These are phyloP conservation scores for Phytophthora nicotianae DNA, from an alignment of 352 stramenopile species.

Conservation along the genomic window DNA sequence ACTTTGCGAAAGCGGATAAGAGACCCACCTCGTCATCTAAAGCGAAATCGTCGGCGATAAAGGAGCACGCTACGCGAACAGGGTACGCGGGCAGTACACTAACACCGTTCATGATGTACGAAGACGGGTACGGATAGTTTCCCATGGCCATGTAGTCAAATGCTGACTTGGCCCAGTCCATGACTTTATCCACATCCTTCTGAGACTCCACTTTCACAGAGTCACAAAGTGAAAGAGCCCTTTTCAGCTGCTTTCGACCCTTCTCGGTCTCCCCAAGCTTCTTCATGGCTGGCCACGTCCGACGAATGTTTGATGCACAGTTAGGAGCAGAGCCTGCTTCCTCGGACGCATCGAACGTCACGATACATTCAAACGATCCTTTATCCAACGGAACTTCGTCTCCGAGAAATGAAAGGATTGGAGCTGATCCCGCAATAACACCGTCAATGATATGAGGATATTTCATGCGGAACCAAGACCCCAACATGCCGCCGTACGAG, in stretches of 20 bases:
- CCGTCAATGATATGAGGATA: constrained; percentile 79
- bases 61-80: constrained; percentile 85
- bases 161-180: constrained; percentile 72
- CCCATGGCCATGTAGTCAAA: constrained; percentile 96
- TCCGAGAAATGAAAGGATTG: constrained; percentile 59
- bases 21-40: constrained; percentile 40
- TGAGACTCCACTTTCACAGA: constrained; percentile 43
- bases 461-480: constrained; percentile 76
- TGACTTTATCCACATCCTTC: constrained; percentile 56
- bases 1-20: constrained; percentile 58
- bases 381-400: constrained; percentile 70
- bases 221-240: constrained; percentile 61
- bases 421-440: constrained; percentile 67
- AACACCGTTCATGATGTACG: constrained; percentile 92
- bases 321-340: constrained; percentile 63
- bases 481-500: constrained; percentile 82
- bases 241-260: constrained; percentile 50
- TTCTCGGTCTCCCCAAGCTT: constrained; percentile 49
- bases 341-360: constrained; percentile 83
- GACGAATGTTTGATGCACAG: constrained; percentile 84
- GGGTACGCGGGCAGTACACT: constrained; percentile 91
- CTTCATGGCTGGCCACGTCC: constrained; percentile 64
- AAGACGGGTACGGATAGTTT: constrained; percentile 96
- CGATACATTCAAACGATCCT: constrained; percentile 58
- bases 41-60: constrained; percentile 50